Conservation (phyloP, 441 rosid genomes). For the Hura crepitans region DNA sequence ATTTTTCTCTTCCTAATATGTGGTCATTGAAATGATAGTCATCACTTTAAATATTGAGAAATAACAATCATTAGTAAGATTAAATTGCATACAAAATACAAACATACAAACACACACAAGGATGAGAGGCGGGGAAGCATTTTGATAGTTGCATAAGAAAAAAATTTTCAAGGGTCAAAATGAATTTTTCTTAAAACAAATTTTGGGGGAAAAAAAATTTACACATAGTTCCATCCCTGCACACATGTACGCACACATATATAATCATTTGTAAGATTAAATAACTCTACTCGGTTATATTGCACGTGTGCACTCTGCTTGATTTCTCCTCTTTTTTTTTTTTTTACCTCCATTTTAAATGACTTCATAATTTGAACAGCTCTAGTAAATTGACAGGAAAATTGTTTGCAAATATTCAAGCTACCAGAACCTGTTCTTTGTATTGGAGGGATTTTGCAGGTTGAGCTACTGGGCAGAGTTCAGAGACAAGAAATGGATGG, state of each 20-base stretch:
- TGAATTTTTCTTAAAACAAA: no score
- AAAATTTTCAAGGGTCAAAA: no score
- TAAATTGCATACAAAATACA: no score
- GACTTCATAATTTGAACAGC: conserved; percentile 11
- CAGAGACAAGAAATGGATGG: conserved; percentile 79
- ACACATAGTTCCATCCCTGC: no score
- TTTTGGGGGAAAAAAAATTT: no score
- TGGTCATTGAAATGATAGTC: neutral
- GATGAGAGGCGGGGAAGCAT: no score
- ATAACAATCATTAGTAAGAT: neutral
- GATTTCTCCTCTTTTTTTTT: neutral
- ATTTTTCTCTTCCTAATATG: neutral
- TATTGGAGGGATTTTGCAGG: conserved; percentile 66
- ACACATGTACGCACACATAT: no score
- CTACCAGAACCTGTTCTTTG: conserved; percentile 78
- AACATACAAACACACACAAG: no score
- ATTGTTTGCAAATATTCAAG: conserved; percentile 59
- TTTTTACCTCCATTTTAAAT: neutral
- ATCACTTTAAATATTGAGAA: neutral
- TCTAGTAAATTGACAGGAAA: conserved; percentile 47
- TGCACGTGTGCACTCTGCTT: no score
- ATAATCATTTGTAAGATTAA: no score
- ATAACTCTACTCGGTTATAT: no score
- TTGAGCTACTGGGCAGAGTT: conserved; percentile 81
- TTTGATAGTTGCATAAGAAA: no score